These are phyloP conservation scores for Mycena rebaudengoi DNA, from an alignment of 768 basidiomycete species.

Conservation along the genomic window DNA sequence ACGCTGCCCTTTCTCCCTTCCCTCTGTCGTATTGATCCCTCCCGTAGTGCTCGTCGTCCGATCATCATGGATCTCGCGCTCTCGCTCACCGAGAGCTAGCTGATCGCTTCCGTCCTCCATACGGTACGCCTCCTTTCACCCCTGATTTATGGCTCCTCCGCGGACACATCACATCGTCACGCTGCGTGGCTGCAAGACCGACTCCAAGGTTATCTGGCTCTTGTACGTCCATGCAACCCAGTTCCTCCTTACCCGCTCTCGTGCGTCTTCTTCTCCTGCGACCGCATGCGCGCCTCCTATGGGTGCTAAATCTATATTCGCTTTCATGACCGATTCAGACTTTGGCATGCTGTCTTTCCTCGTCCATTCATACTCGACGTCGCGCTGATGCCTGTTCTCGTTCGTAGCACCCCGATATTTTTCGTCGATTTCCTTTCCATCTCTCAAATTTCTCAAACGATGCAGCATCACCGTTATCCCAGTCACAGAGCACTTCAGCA, in stretches of 20 bases:
- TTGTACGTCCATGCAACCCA: constrained; percentile 58
- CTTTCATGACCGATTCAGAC: constrained; percentile 37
- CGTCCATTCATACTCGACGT: neutral
- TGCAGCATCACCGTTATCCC: neutral
- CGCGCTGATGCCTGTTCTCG: neutral
- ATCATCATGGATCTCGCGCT: constrained; percentile 90
- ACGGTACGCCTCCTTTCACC: constrained; percentile 53
- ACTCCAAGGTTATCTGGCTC: constrained; percentile 91
- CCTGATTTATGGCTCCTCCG: constrained; percentile 16
- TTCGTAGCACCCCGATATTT: neutral
- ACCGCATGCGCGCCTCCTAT: constrained; percentile 74
- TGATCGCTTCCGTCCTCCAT: constrained; percentile 83
- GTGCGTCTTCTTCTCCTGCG: constrained; percentile 42
- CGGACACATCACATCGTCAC: constrained; percentile 91
- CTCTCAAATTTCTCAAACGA: constrained; percentile 2
- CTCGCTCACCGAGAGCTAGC: constrained; percentile 84
- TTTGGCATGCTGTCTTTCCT: constrained; percentile 26
- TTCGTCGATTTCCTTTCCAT: constrained; percentile 6
- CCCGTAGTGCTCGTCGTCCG: constrained; percentile 64
- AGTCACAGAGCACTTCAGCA: neutral
- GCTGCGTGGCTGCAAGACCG: constrained; percentile 86
- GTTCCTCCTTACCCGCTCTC: neutral
- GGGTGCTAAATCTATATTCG: constrained; percentile 51
- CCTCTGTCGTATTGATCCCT: neutral
- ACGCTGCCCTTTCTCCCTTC: constrained; percentile 16